Base-by-base conservation (phyloP, 495 filamentous ascomycete species). In the Aspergillus baeticus region DNA sequence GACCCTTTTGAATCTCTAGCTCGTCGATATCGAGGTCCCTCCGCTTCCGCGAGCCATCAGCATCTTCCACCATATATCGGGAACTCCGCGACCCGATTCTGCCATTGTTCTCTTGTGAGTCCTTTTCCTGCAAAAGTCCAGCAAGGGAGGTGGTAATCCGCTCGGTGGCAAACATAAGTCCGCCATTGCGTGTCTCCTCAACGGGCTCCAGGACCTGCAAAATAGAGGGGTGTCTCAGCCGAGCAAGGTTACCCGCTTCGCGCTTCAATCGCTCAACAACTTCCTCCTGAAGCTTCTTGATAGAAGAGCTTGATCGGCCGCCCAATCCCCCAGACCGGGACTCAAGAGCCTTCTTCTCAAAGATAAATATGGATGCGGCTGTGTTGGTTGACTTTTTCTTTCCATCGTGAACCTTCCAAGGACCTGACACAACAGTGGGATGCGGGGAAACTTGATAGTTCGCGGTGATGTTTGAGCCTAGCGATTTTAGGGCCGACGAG, bases 391-490 rank as follows among this genome's bases (percentile, higher is more conserved):
- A 88, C 69, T 96, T 97, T 71, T 96, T 96, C 79, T 95, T 97
- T 41, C 89, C 95, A 75, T 95, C 90, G 77, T 91, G 91, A 69
- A 98, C 92, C 76, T 91, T 96, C 94, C 94, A 98, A 21, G 92
- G 90, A 18, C 94, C 94, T 20, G 92, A 88, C 31, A 82, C 82
- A 17, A 90, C 82, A 10, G 81, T 82, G 18, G 88, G 81, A 49
- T 81, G 79, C 17, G 85, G 76, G 7, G 89, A 83, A 48, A 96
- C 77, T 54, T 85, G 81, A 72, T 98, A 98, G 72, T 96, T 93
- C 58, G 89, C 83, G 56, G 85, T 82, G 72, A 98, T 98, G 69
- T 96, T 93, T 46, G 89, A 89, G 49, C 84, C 84, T 70, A 98
- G 90, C 29, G 94, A 92, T 71, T 97, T 97, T 64, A 97, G 76